Evolutionary conservation across 2,329 filamentous ascomycete genomes (phyloP), one percentile per base, ranked within the genome.

Genomic region (Aspergillus tubingensis): DNA sequence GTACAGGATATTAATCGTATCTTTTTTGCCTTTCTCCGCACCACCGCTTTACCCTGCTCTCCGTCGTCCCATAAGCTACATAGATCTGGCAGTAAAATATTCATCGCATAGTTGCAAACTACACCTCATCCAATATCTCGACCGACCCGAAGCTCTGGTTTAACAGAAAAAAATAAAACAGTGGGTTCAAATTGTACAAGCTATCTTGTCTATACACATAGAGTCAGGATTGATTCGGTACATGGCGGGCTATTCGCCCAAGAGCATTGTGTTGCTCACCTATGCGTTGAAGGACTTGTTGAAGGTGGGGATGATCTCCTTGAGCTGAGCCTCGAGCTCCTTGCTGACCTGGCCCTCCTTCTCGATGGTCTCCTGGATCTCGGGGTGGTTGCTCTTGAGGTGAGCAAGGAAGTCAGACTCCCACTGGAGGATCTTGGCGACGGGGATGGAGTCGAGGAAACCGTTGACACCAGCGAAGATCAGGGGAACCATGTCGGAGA

Each of bases 401-500:
- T 97, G 91, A 70, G 89, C 83, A 66, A 97, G 85, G 89, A 96
- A 96, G 83, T 98, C 94, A 75, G 89, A 72, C 87, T 99, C 95
- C 92, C 94, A 99, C 80, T 87, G 80, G 67, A 95, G 88, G 72
- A 99, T 90, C 90, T 94, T 96, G 87, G 68, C 79, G 77, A 98
- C 95, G 67, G 95, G 95, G 69, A 99, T 86, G 72, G 67, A 77
- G 85, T 99, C 95, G 71, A 99, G 89, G 83, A 86, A 84, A 85
- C 95, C 95, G 84, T 98, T 98, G 84, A 99, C 92, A 96, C 95
- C 95, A 70, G 95, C 94, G 83, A 87, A 99, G 87, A 99, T 98
- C 72, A 99, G 89, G 72, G 95, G 95, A 85, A 99, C 95, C 94
- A 98, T 98, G 86, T 99, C 94, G 86, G 96, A 95, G 79, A 98